These are phyloP conservation scores for bread wheat (Triticum aestivum) DNA, from an alignment of 176 grass and related monocot species.

Conservation along the genomic window DNA sequence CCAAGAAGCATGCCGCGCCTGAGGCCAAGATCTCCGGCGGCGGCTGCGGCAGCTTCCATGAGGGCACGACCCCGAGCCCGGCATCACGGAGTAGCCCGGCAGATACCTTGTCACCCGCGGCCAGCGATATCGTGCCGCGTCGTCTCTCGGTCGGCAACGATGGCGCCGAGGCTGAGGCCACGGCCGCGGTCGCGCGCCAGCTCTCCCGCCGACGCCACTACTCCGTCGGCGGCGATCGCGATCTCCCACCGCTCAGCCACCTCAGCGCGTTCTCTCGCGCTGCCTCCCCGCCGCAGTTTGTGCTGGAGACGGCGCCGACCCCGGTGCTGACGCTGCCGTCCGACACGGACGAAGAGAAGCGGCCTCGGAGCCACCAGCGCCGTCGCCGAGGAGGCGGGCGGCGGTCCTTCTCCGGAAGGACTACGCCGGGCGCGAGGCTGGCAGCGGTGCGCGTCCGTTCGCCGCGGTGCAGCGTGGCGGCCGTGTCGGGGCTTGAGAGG, in stretches of 20 bases:
- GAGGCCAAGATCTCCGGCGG: neutral
- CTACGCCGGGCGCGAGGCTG: constrained; percentile 28
- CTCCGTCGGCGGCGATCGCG: constrained; percentile 55
- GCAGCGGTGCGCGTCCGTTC: constrained; percentile 40
- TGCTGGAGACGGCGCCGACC: neutral
- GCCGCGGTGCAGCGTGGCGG: constrained; percentile 16
- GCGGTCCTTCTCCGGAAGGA: constrained; percentile 53
- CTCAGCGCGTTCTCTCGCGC: constrained; percentile 44
- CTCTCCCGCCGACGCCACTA: constrained; percentile 41
- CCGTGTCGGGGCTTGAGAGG: constrained; percentile 46
- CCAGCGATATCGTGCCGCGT: neutral
- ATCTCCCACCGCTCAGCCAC: constrained; percentile 39
- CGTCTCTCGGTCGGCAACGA: constrained; percentile 51
- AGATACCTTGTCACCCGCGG: neutral
- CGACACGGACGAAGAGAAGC: constrained; percentile 36
- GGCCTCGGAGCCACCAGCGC: constrained; percentile 15
- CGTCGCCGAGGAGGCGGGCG: constrained; percentile 9
- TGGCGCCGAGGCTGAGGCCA: neutral
- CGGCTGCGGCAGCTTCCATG: neutral
- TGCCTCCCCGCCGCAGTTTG: neutral
- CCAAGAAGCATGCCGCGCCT: neutral
- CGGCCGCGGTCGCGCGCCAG: constrained; percentile 11
- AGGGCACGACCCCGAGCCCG: neutral
- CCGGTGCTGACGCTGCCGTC: neutral
- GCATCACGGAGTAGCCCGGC: constrained; percentile 14